phyloP scores from a whole-genome alignment of 805 yeast genomes.

The Cyberlindnera maclurae region DNA sequence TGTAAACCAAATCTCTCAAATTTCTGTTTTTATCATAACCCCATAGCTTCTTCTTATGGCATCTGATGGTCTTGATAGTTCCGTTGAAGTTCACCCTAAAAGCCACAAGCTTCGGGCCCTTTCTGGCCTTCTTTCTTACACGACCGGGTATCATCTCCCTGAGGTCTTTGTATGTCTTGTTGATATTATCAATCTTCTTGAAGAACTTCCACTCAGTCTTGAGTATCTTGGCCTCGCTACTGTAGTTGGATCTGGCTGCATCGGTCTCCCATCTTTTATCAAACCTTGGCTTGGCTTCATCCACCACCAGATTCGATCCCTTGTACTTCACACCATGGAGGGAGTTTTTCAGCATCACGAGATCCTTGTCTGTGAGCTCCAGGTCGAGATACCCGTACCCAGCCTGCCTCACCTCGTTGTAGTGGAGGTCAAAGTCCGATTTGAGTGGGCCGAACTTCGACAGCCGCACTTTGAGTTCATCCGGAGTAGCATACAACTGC shows the following conservation, averaged over 20 bases:
- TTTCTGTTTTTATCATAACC: conserved; percentile 70
- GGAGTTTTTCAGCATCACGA: conserved; percentile 42
- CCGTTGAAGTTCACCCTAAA: conserved; percentile 59
- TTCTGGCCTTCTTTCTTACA: conserved; percentile 48
- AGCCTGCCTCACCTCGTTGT: conserved; percentile 32
- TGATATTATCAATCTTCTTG: conserved; percentile 31
- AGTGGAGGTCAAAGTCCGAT: conserved; percentile 46
- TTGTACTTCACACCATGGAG: conserved; percentile 70
- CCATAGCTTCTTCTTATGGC: conserved; percentile 82
- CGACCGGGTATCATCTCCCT: conserved; percentile 50
- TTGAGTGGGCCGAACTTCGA: conserved; percentile 53
- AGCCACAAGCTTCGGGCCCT: conserved; percentile 46
- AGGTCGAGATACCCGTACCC: conserved; percentile 64
- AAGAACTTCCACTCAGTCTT: conserved; percentile 33
- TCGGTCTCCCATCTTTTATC: conserved; percentile 41
- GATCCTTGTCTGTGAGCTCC: conserved; percentile 38
- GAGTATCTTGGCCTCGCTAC: conserved; percentile 28
- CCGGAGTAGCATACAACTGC: conserved; percentile 36
- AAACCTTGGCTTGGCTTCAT: conserved; percentile 54
- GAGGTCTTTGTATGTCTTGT: conserved; percentile 35
- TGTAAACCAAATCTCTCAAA: conserved; percentile 53
- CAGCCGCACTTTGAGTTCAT: conserved; percentile 48
- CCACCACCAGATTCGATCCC: conserved; percentile 60
- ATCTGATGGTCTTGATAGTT: conserved; percentile 45
- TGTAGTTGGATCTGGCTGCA: conserved; percentile 25